Percentiles rank a stretch among this genome's conserved stretches.
These are phyloP conservation scores for Exophiala dermatitidis DNA, from an alignment of 2,329 filamentous ascomycete genomes.

Conservation along the genomic window DNA sequence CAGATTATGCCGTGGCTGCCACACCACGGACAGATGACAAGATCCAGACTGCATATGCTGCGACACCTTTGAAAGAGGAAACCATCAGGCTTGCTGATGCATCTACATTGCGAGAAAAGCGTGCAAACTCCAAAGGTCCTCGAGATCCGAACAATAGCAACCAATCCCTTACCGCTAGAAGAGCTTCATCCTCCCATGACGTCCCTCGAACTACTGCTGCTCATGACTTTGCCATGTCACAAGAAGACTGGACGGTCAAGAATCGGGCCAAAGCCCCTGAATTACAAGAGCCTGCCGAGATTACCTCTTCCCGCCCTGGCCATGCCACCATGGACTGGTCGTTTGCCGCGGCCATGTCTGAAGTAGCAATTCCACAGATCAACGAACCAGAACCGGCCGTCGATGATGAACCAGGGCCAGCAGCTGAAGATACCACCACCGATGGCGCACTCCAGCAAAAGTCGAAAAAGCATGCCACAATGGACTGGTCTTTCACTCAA, in stretches of 20 bases:
- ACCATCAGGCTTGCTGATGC: conserved; percentile 46
- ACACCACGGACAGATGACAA: conserved; percentile 37
- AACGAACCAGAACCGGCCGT: conserved; percentile 9
- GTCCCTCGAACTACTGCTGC: conserved; percentile 40
- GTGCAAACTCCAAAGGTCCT: conserved; percentile 42
- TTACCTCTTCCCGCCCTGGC: conserved; percentile 19
- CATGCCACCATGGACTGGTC: conserved; percentile 31
- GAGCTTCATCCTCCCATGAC: conserved; percentile 27
- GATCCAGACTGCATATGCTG: conserved; percentile 44
- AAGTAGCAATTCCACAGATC: conserved; percentile 25
- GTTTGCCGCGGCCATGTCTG: conserved; percentile 41
- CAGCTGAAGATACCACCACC: neutral
- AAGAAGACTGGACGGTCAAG: conserved; percentile 26
- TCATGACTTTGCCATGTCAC: conserved; percentile 40
- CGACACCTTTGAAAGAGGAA: conserved; percentile 38
- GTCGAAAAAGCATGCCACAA: conserved; percentile 29
- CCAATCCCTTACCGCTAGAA: conserved; percentile 29
- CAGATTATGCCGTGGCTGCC: conserved; percentile 47
- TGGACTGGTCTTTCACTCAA: conserved; percentile 39
- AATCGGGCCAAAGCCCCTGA: conserved; percentile 20
- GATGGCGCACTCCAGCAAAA: conserved; percentile 11
- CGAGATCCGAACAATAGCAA: conserved; percentile 34
- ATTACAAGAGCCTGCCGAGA: conserved; percentile 24
- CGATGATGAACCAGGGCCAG: conserved; percentile 1
- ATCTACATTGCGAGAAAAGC: conserved; percentile 51